Evolutionary conservation across 2,329 filamentous ascomycete species (phyloP).

Genomic region (Fusarium pseudograminearum): DNA sequence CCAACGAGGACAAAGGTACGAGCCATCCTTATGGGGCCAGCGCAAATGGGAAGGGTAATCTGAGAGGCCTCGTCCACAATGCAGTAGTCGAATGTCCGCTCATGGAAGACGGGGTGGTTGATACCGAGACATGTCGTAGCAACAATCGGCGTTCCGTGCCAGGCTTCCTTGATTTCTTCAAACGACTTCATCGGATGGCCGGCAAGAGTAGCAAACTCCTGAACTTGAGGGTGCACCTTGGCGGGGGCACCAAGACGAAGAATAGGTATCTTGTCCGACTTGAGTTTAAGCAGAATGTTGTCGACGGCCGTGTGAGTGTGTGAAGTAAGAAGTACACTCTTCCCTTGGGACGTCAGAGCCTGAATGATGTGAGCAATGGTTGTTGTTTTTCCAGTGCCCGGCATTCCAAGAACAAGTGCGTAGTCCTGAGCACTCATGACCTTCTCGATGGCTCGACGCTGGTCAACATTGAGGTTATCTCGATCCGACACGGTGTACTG

Average conservation of each 20-base stretch:
- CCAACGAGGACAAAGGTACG: constrained; percentile 94
- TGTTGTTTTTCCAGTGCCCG: constrained; percentile 96
- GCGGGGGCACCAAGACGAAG: constrained; percentile 86
- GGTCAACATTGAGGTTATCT: constrained; percentile 84
- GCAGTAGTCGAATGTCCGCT: constrained; percentile 95
- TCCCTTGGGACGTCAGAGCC: constrained; percentile 86
- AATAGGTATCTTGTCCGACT: constrained; percentile 79
- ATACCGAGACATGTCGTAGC: constrained; percentile 95
- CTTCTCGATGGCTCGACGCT: constrained; percentile 87
- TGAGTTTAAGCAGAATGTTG: constrained; percentile 95
- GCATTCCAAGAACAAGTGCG: constrained; percentile 97
- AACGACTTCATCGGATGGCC: constrained; percentile 79
- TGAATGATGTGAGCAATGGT: constrained; percentile 98
- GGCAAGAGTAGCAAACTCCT: constrained; percentile 84
- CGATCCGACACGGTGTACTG: constrained; percentile 72
- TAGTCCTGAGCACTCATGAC: constrained; percentile 97
- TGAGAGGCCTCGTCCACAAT: constrained; percentile 99
- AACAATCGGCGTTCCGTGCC: constrained; percentile 88
- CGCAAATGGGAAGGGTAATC: constrained; percentile 93
- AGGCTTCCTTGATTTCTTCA: constrained; percentile 84
- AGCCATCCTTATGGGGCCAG: constrained; percentile 94
- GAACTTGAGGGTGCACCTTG: constrained; percentile 90
- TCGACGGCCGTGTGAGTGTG: constrained; percentile 98
- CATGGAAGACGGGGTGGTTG: constrained; percentile 87
- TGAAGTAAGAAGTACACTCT: constrained; percentile 91